Base-by-base conservation (phyloP, 306 rosid genomes). In the Gynostemma pentaphyllum region DNA sequence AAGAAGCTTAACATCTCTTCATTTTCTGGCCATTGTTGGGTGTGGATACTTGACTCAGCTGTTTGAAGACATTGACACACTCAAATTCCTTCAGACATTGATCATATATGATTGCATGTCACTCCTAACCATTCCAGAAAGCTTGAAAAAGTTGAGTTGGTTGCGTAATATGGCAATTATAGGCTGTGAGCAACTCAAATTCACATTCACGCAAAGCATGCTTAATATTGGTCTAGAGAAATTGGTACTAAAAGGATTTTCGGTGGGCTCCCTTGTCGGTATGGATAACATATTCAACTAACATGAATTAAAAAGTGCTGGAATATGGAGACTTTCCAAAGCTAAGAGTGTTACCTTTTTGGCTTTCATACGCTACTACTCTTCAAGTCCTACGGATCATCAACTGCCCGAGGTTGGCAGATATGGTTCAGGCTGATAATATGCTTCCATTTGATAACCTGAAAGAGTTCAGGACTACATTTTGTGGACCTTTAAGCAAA, bases 1-100 rank as follows among this genome's bases (percentile, higher is more conserved):
- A 42, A 54, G 53, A 44, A 40, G 54, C 55, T 44, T 64, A 44
- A 24, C 40, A 22, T 64, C 55, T 2, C 68, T 64, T 4, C 52
- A 26, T 4, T 64, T 64, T 16, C 53, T 64, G 2, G 68, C 51
- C 16, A 64, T 64, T 7, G 52, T 24, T 1, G 36, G 41, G 39
- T 26, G 68, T 0, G 28, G 8, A 9, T 44, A 64, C 53, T 44
- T 45, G 55, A 42, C 40, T 24, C n/a, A n/a, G 36, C 48, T 64
- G 24, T 64, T 42, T 45, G 54, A 64, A 64, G 68, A 64, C 3
- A 64, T 45, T 1, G 16, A 28, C 34, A 15, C 44, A 15, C 68
- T 64, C n/a, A 28, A 16, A 1, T 26, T 12, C 39, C 68, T 64
- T 28, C 28, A 44, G 18, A 64, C 54, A 45, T 22, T 64, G 16